Evolutionary conservation across 148 eudicot genomes (phyloP), one percentile per base, ranked within the genome.

Genomic region (Chenopodium suecicum): DNA sequence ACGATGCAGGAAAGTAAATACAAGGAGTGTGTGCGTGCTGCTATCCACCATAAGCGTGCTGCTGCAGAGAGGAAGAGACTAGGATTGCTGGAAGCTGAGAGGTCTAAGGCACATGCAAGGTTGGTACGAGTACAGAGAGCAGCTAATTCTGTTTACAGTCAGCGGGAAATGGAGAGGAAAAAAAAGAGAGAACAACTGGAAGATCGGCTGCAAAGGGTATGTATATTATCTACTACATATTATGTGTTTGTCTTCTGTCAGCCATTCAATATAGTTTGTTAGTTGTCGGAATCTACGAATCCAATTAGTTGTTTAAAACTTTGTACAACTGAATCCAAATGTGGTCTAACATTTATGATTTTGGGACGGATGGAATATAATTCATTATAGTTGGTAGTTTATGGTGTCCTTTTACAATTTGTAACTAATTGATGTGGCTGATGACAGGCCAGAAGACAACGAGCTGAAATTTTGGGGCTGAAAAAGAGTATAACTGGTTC

Each of bases 11-110:
- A 96, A 83, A 96, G 83, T 83, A 96, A 94, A 83, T 89, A 94
- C 82, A 96, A 96, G 87, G 98, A 96, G 85, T 82, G 95, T 80
- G 98, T 96, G 72, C 90, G 86, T 82, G 90, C 94, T 78, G 94
- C 98, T 54, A 94, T 96, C 73, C 85, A 79, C 82, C 98, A 96
- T 85, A 96, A 96, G 85, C 98, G 98, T 62, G 87, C 86, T 62
- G 93, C 94, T 81, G 99, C 99, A 58, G 99, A 96, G 89, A 94
- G 87, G 86, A 96, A 96, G 83, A 79, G 99, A 58, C 64, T 90
- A 75, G 94, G 92, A 68, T 84, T 94, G 72, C 82, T 96, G 71
- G 99, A 96, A 84, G 97, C 91, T 74, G 99, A 96, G 88, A 92
- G 92, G 85, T 88, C 85, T 63, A 91, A 86, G 86, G 98, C 98